A percentile compares a stretch with the other conserved stretches of the same genome.
Conservation (phyloP, 352 stramenopile genomes). For the Chrysophaeum taylorii region DNA sequence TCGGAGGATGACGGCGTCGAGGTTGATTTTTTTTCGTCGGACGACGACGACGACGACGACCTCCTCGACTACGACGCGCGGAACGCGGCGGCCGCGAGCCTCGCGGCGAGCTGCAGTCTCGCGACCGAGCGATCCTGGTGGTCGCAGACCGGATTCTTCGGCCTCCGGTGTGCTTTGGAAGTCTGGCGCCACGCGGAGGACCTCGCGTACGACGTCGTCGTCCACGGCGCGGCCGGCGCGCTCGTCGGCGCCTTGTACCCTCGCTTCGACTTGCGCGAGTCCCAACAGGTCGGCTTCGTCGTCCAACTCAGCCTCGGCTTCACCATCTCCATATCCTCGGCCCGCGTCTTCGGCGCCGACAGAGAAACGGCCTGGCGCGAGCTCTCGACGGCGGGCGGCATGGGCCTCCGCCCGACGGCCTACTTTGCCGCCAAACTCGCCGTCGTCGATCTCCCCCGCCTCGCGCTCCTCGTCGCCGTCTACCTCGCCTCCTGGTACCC, state of each 20-base stretch:
- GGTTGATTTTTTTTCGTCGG: too few relatives aligned
- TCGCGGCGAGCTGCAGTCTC: neutral
- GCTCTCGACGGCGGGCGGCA: neutral
- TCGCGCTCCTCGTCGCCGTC: neutral
- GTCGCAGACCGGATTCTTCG: neutral
- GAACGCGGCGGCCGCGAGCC: neutral
- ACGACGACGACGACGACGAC: too few relatives aligned
- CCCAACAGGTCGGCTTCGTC: neutral
- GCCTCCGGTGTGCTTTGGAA: neutral
- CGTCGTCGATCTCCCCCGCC: neutral
- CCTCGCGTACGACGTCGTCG: neutral
- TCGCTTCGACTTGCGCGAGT: neutral
- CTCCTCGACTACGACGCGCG: too few relatives aligned
- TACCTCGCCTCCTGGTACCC: neutral
- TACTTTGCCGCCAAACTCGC: neutral
- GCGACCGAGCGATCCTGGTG: too few relatives aligned
- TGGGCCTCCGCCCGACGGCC: neutral
- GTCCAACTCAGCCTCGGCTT: neutral
- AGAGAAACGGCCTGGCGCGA: neutral
- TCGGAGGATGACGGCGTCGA: neutral
- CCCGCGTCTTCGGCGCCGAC: neutral
- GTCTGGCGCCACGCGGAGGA: neutral
- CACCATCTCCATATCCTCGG: neutral
- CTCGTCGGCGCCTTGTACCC: slow-evolving; percentile 5
- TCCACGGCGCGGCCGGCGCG: neutral